Percentiles rank a stretch among this genome's conserved stretches.
phyloP scores from a whole-genome alignment of 441 rosid genomes.

The Gossypium gossypioides region DNA sequence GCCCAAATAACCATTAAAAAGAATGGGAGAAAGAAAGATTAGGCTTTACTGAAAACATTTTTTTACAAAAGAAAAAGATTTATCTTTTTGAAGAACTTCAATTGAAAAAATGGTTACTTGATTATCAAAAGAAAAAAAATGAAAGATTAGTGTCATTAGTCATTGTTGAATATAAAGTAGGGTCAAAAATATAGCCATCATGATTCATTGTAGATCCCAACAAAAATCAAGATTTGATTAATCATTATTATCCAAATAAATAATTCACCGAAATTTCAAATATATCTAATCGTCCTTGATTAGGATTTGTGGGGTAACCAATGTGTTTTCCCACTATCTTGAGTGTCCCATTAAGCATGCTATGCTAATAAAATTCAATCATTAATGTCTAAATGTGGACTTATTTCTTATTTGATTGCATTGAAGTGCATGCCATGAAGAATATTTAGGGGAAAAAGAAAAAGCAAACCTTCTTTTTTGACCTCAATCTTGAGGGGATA shows the following conservation, averaged over 20 bases:
- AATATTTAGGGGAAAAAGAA: background rate
- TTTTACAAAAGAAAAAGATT: too few species aligned
- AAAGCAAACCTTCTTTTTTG: slow-evolving; percentile 14
- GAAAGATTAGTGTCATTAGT: background rate
- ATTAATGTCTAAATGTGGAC: slow-evolving; percentile 17
- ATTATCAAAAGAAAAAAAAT: background rate
- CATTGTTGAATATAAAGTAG: background rate
- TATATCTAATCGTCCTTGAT: slow-evolving; percentile 13
- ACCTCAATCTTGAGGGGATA: slow-evolving; percentile 14
- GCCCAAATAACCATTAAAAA: too few species aligned
- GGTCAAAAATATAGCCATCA: background rate
- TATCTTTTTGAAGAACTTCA: too few species aligned
- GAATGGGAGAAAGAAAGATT: too few species aligned
- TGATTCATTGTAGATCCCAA: background rate
- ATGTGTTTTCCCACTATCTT: slow-evolving; percentile 1
- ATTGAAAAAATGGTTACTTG: too few species aligned
- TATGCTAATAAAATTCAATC: slow-evolving; percentile 20
- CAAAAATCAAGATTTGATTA: background rate
- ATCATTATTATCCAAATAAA: slow-evolving; percentile 3
- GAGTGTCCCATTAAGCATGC: slow-evolving; percentile 25
- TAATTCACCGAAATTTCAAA: background rate
- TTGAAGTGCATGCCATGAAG: slow-evolving; percentile 11
- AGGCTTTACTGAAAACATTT: too few species aligned
- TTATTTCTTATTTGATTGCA: background rate
- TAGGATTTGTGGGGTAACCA: slow-evolving; percentile 20